These are phyloP conservation scores for Leptographium galeiforme DNA, from an alignment of 2,329 filamentous ascomycete species.

Conservation along the genomic window DNA sequence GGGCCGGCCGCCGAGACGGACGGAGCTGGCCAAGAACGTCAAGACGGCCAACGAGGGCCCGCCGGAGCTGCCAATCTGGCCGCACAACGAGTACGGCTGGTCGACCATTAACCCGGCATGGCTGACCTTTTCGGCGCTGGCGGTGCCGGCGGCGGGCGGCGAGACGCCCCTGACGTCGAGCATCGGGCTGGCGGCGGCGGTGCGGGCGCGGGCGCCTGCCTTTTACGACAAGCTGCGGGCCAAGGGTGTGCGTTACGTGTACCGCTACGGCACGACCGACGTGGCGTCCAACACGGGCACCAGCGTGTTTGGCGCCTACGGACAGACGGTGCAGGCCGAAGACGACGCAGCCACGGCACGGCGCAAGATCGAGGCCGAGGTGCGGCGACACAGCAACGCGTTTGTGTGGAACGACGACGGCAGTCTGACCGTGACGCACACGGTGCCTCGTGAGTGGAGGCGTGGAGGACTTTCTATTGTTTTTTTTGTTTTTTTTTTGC, in stretches of 20 bases:
- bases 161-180: constrained; percentile 15
- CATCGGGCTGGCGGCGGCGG: constrained; percentile 10
- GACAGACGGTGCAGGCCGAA: constrained; percentile 10
- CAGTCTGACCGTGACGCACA: constrained; percentile 15
- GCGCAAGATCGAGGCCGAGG: constrained; percentile 13
- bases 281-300: constrained; percentile 6
- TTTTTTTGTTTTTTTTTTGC: background rate
- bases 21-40: constrained; percentile 14
- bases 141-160: constrained; percentile 7
- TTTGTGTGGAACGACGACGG: constrained; percentile 11
- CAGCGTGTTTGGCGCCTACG: constrained; percentile 14
- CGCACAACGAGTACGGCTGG: constrained; percentile 16
- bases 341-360: constrained; percentile 12
- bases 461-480: background rate
- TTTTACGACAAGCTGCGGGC: constrained; percentile 12
- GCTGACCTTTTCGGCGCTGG: constrained; percentile 15
- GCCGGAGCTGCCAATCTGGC: constrained; percentile 13
- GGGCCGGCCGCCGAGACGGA: constrained; percentile 15
- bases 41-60: constrained; percentile 17
- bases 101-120: constrained; percentile 16
- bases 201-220: constrained; percentile 11
- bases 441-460: constrained; percentile 6
- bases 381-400: constrained; percentile 4
- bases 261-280: background rate
- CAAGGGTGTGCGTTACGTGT: constrained; percentile 8